Evolutionary conservation across 169 alveolate species (phyloP).

Genomic region (Cystoisospora suis): DNA sequence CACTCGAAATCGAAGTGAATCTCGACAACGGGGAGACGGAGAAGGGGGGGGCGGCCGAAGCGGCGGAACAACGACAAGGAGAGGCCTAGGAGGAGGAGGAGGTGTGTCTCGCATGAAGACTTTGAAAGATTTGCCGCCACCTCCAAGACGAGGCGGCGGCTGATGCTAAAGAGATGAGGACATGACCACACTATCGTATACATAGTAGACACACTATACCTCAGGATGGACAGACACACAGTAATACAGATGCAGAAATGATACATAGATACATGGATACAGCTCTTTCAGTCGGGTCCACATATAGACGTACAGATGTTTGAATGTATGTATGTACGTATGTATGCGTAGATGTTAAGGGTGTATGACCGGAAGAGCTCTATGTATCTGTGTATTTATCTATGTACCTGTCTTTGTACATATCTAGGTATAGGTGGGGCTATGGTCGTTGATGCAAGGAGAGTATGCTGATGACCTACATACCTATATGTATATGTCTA

Average conservation of each 20-base stretch:
- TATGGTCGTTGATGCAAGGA: too few relatives aligned
- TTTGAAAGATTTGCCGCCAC: not conserved
- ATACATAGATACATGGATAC: not conserved
- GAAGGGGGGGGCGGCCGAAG: not conserved
- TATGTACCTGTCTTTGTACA: not conserved
- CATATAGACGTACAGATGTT: not conserved
- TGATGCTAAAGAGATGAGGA: not conserved
- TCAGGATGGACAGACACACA: too few relatives aligned
- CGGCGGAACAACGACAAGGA: too few relatives aligned
- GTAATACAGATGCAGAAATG: not conserved
- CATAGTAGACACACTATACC: not conserved
- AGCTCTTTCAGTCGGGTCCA: not conserved
- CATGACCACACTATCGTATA: not conserved
- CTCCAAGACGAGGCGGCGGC: not conserved
- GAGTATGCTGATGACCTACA: too few relatives aligned
- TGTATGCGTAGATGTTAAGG: too few relatives aligned
- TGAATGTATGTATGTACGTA: not conserved
- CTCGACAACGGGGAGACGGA: not conserved
- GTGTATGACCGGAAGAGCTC: too few relatives aligned
- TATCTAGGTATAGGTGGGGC: too few relatives aligned
- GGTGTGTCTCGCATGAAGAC: slow-evolving; percentile 18
- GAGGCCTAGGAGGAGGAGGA: not conserved
- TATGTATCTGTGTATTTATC: too few relatives aligned
- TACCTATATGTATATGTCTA: too few relatives aligned
- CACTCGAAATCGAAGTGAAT: not conserved